phyloP scores from a whole-genome alignment of 1,284 basidiomycete species.

The Butyriboletus appendiculatus region DNA sequence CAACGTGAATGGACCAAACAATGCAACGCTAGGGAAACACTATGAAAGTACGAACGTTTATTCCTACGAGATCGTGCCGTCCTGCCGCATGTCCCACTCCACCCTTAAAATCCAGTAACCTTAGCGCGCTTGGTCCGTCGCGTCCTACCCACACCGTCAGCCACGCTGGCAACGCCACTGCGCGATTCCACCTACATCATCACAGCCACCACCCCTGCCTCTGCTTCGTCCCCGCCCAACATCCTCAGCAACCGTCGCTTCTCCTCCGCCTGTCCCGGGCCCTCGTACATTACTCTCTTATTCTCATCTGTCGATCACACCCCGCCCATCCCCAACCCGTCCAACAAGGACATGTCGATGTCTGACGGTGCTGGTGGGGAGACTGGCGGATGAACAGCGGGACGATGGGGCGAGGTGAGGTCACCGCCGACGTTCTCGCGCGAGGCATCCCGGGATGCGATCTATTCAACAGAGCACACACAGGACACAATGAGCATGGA shows the following conservation, averaged over 20 bases:
- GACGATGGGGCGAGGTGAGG: constrained; percentile 11
- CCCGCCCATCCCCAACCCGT: constrained; percentile 16
- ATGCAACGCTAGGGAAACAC: too few relatives aligned
- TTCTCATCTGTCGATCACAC: constrained; percentile 40
- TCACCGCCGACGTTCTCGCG: constrained; percentile 23
- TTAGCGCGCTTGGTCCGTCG: constrained; percentile 23
- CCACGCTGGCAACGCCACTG: too few relatives aligned
- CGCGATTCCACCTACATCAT: background rate
- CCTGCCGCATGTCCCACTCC: background rate
- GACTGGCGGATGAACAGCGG: background rate
- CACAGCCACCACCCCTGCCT: background rate
- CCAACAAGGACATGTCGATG: constrained; percentile 34
- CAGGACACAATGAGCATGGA: background rate
- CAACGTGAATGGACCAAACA: background rate
- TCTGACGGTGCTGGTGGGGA: constrained; percentile 7
- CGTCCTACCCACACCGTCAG: background rate
- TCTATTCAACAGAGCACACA: constrained; percentile 17
- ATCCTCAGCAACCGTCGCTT: constrained; percentile 47
- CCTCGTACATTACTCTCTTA: constrained; percentile 64
- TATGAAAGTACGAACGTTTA: background rate
- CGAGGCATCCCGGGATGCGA: constrained; percentile 40
- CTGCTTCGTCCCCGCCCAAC: constrained; percentile 24
- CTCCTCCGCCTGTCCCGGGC: constrained; percentile 61
- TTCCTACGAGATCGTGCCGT: constrained; percentile 19
- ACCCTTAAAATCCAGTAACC: constrained; percentile 6